These are phyloP conservation scores for Nicotiana knightiana DNA, from an alignment of 257 asterid genomes.

Conservation along the genomic window DNA sequence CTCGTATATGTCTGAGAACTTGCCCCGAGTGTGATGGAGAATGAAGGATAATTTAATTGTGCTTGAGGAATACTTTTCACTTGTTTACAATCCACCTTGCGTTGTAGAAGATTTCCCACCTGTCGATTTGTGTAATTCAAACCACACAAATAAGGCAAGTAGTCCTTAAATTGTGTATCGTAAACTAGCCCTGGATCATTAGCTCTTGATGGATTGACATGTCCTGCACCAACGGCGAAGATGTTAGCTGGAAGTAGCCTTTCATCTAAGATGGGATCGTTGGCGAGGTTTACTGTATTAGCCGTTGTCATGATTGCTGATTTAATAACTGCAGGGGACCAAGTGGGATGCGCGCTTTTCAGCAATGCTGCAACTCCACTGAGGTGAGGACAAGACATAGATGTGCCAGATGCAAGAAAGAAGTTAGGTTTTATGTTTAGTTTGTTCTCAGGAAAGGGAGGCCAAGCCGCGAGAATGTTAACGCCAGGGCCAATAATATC, in stretches of 20 bases:
- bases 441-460: constrained; percentile 16
- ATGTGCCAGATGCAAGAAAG: constrained; percentile 40
- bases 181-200: constrained; percentile 45
- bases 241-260: constrained; percentile 20
- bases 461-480: constrained; percentile 49
- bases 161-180: constrained; percentile 34
- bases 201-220: constrained; percentile 37
- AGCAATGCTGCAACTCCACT: constrained; percentile 42
- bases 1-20: constrained; percentile 28
- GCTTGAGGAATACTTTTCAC: constrained; percentile 21
- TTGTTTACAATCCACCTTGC: constrained; percentile 18
- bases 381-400: constrained; percentile 53
- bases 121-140: constrained; percentile 30
- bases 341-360: constrained; percentile 34
- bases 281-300: constrained; percentile 16
- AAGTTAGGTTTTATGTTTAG: constrained; percentile 20
- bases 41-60: constrained; percentile 21
- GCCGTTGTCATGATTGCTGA: constrained; percentile 59
- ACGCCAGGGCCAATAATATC: constrained; percentile 58
- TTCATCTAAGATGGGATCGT: constrained; percentile 28
- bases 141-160: constrained; percentile 44
- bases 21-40: constrained; percentile 8
- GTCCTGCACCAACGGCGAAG: constrained; percentile 42
- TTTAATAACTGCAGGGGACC: constrained; percentile 48
- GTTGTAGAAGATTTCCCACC: constrained; percentile 11